Percentiles rank a stretch among this genome's conserved stretches.
Evolutionary conservation across 2,329 filamentous ascomycete species (phyloP).

Genomic region (Xylaria sp.): DNA sequence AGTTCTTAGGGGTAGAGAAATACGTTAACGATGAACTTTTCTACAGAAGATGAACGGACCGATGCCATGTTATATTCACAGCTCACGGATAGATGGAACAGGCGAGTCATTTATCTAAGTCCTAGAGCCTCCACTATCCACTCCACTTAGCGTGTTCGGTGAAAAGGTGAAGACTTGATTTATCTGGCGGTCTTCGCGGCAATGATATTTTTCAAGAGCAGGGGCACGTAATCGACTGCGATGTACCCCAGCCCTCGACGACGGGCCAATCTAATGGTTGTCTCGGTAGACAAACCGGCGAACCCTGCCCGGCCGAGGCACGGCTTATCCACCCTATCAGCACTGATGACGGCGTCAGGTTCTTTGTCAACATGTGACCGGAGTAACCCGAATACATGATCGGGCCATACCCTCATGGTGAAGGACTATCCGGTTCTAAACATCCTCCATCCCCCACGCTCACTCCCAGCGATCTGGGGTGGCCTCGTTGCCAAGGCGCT

Average conservation of each 20-base stretch:
- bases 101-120: slow-evolving; percentile 17
- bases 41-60: not conserved
- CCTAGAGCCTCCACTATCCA: slow-evolving; percentile 10
- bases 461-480: not conserved
- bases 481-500: slow-evolving; percentile 16
- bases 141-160: slow-evolving; percentile 17
- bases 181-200: slow-evolving; percentile 17
- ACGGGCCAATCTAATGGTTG: not conserved
- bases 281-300: not conserved
- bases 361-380: not conserved
- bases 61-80: not conserved
- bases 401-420: not conserved
- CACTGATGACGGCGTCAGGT: not conserved
- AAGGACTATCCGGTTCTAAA: not conserved
- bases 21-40: not conserved
- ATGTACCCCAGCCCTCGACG: not conserved
- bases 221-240: not conserved
- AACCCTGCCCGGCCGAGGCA: not conserved
- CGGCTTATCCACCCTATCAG: slow-evolving; percentile 9
- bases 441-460: slow-evolving; percentile 8
- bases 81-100: slow-evolving; percentile 8
- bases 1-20: not conserved
- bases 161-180: slow-evolving; percentile 6
- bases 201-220: not conserved
- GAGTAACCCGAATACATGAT: not conserved